phyloP scores from a whole-genome alignment of 2,329 filamentous ascomycete species.

The Xylaria sp. region DNA sequence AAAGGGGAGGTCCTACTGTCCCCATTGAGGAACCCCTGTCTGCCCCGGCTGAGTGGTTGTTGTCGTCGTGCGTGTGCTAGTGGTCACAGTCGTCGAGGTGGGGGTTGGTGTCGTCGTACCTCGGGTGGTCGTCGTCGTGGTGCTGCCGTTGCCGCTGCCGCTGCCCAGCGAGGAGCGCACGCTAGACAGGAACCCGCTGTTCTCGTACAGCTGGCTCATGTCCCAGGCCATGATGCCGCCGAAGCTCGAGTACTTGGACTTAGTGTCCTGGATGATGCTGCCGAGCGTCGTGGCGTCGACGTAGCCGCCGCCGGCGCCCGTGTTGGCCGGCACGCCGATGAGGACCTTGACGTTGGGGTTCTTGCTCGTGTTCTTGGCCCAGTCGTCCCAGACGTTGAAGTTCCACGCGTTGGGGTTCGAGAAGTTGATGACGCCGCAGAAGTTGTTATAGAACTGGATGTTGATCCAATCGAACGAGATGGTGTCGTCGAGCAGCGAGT shows the following conservation, averaged over 20 bases:
- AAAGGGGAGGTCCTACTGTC: slow-evolving; percentile 43
- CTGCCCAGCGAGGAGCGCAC: slow-evolving; percentile 52
- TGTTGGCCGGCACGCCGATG: slow-evolving; percentile 68
- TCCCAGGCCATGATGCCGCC: slow-evolving; percentile 78
- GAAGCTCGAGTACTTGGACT: slow-evolving; percentile 65
- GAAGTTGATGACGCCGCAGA: slow-evolving; percentile 67
- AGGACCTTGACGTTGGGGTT: slow-evolving; percentile 71
- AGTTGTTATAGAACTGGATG: slow-evolving; percentile 77
- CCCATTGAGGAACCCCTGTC: slow-evolving; percentile 49
- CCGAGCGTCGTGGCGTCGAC: slow-evolving; percentile 57
- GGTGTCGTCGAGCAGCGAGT: slow-evolving; percentile 63
- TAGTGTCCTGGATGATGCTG: slow-evolving; percentile 63
- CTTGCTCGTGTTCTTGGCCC: slow-evolving; percentile 66
- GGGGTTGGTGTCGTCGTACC: slow-evolving; percentile 7
- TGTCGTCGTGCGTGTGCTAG: slow-evolving; percentile 39
- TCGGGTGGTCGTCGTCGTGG: slow-evolving; percentile 16
- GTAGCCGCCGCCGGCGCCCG: slow-evolving; percentile 67
- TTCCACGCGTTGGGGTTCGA: slow-evolving; percentile 64
- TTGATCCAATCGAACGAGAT: slow-evolving; percentile 69
- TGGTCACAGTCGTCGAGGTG: slow-evolving; percentile 34
- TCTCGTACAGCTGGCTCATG: slow-evolving; percentile 68
- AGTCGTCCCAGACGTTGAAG: slow-evolving; percentile 71
- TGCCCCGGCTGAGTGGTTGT: slow-evolving; percentile 28
- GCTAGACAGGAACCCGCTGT: slow-evolving; percentile 63
- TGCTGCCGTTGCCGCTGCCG: slow-evolving; percentile 22